These are phyloP conservation scores for Gossypioides kirkii DNA, from an alignment of 345 rosid genomes.

Conservation along the genomic window DNA sequence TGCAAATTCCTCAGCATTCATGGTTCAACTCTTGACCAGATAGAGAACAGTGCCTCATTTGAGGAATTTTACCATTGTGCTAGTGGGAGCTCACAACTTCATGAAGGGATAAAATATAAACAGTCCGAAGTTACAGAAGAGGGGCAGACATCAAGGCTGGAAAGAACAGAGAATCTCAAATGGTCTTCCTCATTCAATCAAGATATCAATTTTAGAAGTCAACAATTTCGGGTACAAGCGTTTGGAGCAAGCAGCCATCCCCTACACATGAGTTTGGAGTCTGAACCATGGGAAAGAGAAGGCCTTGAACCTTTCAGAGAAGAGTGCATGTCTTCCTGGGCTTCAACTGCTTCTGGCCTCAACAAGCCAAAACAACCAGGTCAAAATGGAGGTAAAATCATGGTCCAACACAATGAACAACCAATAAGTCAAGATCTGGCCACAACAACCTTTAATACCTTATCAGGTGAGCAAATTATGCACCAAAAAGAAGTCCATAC, in stretches of 20 bases:
- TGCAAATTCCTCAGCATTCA: constrained; percentile 31
- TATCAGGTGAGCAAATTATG: constrained; percentile 22
- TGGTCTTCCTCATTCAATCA: constrained; percentile 32
- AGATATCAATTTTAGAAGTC: constrained; percentile 25
- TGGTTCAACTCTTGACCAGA: constrained; percentile 25
- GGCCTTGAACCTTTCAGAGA: constrained; percentile 31
- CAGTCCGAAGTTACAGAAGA: constrained; percentile 28
- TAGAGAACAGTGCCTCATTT: constrained; percentile 32
- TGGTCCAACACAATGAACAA: constrained; percentile 22
- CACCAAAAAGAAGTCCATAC: constrained; percentile 21
- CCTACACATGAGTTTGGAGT: constrained; percentile 23
- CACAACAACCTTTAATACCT: constrained; percentile 11
- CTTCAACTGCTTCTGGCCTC: constrained; percentile 36
- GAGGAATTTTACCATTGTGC: constrained; percentile 32
- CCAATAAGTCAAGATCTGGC: constrained; percentile 23
- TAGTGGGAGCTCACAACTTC: constrained; percentile 29
- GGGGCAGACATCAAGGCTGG: constrained; percentile 26
- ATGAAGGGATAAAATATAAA: constrained; percentile 24
- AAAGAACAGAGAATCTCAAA: constrained; percentile 23
- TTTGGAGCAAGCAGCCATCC: constrained; percentile 28
- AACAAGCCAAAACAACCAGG: constrained; percentile 26
- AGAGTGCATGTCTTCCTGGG: constrained; percentile 44
- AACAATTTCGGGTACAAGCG: constrained; percentile 18
- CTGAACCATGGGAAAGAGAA: constrained; percentile 32
- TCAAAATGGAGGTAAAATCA: constrained; percentile 16